A percentile compares a stretch with the other conserved stretches of the same genome.
Evolutionary conservation across 805 yeast genomes (phyloP).

Genomic region (Yarrowia yakushimensis): DNA sequence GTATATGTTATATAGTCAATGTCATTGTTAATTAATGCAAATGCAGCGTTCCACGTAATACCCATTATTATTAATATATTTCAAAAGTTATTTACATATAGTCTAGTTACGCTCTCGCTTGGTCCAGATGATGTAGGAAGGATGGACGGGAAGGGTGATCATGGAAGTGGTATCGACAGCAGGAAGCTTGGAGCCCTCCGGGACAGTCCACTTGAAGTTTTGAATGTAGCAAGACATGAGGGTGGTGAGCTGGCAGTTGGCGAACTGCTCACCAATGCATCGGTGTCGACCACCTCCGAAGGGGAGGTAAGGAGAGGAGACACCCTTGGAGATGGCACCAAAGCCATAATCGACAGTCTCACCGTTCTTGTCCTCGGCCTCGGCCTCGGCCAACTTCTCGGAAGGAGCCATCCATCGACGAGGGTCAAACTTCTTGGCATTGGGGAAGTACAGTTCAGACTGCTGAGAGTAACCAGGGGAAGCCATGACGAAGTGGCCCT

Average conservation of each 20-base stretch:
- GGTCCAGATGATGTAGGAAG: constrained; percentile 42
- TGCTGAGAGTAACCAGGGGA: constrained; percentile 91
- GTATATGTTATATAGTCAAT: background rate
- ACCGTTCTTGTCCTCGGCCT: constrained; percentile 29
- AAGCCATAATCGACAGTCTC: constrained; percentile 85
- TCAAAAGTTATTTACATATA: background rate
- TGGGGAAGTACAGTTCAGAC: constrained; percentile 72
- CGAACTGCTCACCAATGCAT: constrained; percentile 98
- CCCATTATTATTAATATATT: background rate
- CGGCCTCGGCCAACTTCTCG: constrained; percentile 28
- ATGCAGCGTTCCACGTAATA: background rate
- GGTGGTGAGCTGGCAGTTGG: constrained; percentile 87
- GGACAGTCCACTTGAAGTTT: constrained; percentile 71
- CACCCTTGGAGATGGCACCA: constrained; percentile 94
- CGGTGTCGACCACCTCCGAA: constrained; percentile 99
- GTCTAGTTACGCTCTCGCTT: constrained; percentile 27
- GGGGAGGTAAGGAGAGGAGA: constrained; percentile 90
- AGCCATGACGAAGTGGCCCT: constrained; percentile 83
- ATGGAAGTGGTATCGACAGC: constrained; percentile 76
- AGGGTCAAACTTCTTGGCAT: constrained; percentile 70
- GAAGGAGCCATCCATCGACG: constrained; percentile 64
- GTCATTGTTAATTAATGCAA: background rate
- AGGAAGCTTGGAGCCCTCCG: constrained; percentile 44
- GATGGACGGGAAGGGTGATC: constrained; percentile 86
- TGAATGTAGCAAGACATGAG: constrained; percentile 71